These are phyloP conservation scores for Trichophyton mentagrophytes DNA, from an alignment of 2,329 filamentous ascomycete genomes.

Conservation along the genomic window DNA sequence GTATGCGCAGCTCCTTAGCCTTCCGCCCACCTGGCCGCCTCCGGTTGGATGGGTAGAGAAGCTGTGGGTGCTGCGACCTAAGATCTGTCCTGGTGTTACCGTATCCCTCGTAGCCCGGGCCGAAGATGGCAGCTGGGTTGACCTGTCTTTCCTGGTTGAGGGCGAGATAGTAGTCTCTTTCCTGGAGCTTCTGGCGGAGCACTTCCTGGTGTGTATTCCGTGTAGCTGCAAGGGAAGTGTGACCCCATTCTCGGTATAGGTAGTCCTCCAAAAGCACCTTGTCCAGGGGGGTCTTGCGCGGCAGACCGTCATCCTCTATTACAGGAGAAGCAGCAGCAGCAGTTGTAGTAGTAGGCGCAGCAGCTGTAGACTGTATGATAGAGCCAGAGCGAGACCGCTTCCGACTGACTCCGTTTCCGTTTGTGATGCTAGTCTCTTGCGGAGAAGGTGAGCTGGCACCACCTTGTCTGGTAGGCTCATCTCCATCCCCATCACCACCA, in stretches of 20 bases:
- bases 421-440: constrained; percentile 23
- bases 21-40: constrained; percentile 64
- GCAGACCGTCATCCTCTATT: constrained; percentile 20
- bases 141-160: constrained; percentile 47
- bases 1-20: constrained; percentile 58
- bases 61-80: constrained; percentile 48
- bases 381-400: constrained; percentile 51
- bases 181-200: constrained; percentile 51
- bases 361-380: constrained; percentile 28
- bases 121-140: constrained; percentile 49
- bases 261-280: constrained; percentile 50
- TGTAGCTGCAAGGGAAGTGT: constrained; percentile 41
- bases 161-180: constrained; percentile 56
- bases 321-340: constrained; percentile 19
- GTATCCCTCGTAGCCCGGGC: constrained; percentile 70
- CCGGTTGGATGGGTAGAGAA: constrained; percentile 70
- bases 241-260: constrained; percentile 49
- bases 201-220: constrained; percentile 45
- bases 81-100: constrained; percentile 75
- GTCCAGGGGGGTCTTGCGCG: constrained; percentile 32
- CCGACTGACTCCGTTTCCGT: constrained; percentile 39
- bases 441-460: constrained; percentile 18
- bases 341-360: too few species aligned
- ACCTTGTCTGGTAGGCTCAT: constrained; percentile 19
- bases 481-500: constrained; percentile 20